Percentiles rank a stretch among this genome's conserved stretches.
These are phyloP conservation scores for Albatrellus ellisii DNA, from an alignment of 768 basidiomycete genomes.

Conservation along the genomic window DNA sequence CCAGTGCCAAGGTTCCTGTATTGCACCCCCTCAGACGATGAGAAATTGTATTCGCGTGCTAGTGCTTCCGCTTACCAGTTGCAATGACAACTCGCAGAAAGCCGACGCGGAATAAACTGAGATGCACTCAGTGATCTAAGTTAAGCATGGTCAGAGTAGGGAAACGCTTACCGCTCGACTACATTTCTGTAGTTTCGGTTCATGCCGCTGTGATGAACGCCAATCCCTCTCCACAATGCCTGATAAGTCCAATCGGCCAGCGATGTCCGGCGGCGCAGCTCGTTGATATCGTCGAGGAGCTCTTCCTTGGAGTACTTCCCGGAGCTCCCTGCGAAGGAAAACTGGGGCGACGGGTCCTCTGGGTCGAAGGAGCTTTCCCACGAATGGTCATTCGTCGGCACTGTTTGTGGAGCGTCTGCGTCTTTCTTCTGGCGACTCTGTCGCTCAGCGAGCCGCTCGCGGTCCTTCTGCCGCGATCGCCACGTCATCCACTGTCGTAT, in stretches of 20 bases:
- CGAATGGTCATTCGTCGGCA: constrained; percentile 15
- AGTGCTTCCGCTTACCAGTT: constrained; percentile 28
- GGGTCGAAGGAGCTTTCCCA: constrained; percentile 51
- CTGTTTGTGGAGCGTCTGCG: constrained; percentile 14
- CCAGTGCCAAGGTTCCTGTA: constrained; percentile 52
- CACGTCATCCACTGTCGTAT: constrained; percentile 38
- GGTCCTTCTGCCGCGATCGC: constrained; percentile 31
- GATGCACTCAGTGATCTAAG: not conserved
- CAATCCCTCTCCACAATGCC: constrained; percentile 47
- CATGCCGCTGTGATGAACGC: constrained; percentile 62
- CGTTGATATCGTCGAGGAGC: constrained; percentile 33
- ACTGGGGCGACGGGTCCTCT: constrained; percentile 39
- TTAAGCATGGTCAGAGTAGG: not conserved
- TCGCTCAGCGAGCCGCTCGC: constrained; percentile 30
- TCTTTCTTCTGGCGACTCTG: constrained; percentile 27
- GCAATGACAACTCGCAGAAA: constrained; percentile 55
- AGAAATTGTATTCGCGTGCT: too few relatives aligned
- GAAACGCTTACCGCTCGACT: constrained; percentile 35
- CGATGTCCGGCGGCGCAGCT: constrained; percentile 23
- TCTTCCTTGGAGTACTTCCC: constrained; percentile 33
- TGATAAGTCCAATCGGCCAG: constrained; percentile 30
- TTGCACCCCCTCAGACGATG: not conserved
- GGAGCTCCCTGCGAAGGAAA: constrained; percentile 40
- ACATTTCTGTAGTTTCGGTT: constrained; percentile 43
- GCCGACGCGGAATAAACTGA: constrained; percentile 46